Evolutionary conservation across 2,329 filamentous ascomycete genomes (phyloP).

Genomic region (Madurella fahalii): DNA sequence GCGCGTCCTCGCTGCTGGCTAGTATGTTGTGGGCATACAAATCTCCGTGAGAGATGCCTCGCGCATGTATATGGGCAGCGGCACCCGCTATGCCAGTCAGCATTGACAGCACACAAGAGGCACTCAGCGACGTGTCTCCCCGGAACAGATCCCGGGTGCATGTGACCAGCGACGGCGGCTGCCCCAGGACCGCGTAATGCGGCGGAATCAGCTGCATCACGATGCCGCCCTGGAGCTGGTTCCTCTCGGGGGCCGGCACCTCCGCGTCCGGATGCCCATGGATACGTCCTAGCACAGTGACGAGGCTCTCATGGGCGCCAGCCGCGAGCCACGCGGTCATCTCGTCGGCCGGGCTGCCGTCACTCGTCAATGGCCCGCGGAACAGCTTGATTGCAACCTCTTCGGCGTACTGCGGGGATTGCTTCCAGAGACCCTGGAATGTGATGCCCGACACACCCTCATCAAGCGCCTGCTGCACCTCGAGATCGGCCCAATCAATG

Average conservation of each 20-base stretch:
- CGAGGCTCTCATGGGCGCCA: slow-evolving; percentile 43
- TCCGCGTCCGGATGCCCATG: slow-evolving; percentile 37
- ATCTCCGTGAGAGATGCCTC: slow-evolving; percentile 44
- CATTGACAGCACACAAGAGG: slow-evolving; percentile 33
- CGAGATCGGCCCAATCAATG: slow-evolving; percentile 40
- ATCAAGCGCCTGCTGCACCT: slow-evolving; percentile 39
- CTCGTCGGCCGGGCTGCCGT: slow-evolving; percentile 46
- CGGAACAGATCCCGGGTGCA: slow-evolving; percentile 44
- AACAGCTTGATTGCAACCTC: slow-evolving; percentile 48
- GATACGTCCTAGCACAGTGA: slow-evolving; percentile 43
- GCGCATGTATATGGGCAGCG: slow-evolving; percentile 40
- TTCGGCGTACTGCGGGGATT: slow-evolving; percentile 26
- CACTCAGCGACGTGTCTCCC: slow-evolving; percentile 28
- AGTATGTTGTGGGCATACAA: slow-evolving; percentile 47
- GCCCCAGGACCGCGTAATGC: slow-evolving; percentile 39
- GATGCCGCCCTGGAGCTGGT: slow-evolving; percentile 35
- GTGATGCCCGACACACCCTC: slow-evolving; percentile 46
- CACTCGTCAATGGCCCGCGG: slow-evolving; percentile 43
- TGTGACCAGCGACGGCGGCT: slow-evolving; percentile 41
- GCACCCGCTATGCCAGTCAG: slow-evolving; percentile 40
- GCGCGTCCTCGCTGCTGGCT: slow-evolving; percentile 33
- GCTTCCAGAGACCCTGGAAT: slow-evolving; percentile 37
- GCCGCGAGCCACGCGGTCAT: slow-evolving; percentile 45
- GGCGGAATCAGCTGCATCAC: slow-evolving; percentile 46
- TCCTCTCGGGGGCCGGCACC: not conserved